Percentiles rank a stretch among this genome's conserved stretches.
These are phyloP conservation scores for Leucaena leucocephala DNA, from an alignment of 306 rosid genomes.

Conservation along the genomic window DNA sequence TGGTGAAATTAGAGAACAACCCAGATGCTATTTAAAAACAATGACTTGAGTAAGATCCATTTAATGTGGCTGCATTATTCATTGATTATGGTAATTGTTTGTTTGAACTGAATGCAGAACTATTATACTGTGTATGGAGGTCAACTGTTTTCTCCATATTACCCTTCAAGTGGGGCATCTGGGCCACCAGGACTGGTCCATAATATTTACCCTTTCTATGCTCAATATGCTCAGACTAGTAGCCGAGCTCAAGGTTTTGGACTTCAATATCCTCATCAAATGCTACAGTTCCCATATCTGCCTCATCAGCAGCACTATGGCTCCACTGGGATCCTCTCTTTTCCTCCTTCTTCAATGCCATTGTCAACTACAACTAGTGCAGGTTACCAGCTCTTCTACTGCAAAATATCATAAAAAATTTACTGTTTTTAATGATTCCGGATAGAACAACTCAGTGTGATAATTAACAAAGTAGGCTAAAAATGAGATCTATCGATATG, in stretches of 20 bases:
- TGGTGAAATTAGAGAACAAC: not conserved
- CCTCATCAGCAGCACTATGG: slow-evolving; percentile 48
- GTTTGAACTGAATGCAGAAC: slow-evolving; percentile 46
- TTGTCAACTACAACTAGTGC: slow-evolving; percentile 32
- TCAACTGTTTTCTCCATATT: slow-evolving; percentile 62
- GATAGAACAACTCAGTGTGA: not conserved
- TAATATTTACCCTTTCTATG: slow-evolving; percentile 56
- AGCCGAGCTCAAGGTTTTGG: slow-evolving; percentile 60
- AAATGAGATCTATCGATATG: not conserved
- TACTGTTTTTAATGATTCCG: not conserved
- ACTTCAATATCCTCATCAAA: slow-evolving; percentile 56
- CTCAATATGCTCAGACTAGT: slow-evolving; percentile 60
- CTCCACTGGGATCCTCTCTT: slow-evolving; percentile 55
- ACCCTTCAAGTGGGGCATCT: slow-evolving; percentile 51
- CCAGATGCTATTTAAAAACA: not conserved
- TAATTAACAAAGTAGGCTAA: not conserved
- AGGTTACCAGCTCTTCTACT: slow-evolving; percentile 42
- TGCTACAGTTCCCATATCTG: slow-evolving; percentile 58
- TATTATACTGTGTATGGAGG: slow-evolving; percentile 68
- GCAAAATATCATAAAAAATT: not conserved
- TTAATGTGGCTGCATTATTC: slow-evolving; percentile 23
- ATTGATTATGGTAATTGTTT: slow-evolving; percentile 21
- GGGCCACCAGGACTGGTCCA: slow-evolving; percentile 59
- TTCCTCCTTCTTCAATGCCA: slow-evolving; percentile 55
- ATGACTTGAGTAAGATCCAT: not conserved